Evolutionary conservation across 306 rosid species (phyloP).

Genomic region (Vicia sativa): DNA sequence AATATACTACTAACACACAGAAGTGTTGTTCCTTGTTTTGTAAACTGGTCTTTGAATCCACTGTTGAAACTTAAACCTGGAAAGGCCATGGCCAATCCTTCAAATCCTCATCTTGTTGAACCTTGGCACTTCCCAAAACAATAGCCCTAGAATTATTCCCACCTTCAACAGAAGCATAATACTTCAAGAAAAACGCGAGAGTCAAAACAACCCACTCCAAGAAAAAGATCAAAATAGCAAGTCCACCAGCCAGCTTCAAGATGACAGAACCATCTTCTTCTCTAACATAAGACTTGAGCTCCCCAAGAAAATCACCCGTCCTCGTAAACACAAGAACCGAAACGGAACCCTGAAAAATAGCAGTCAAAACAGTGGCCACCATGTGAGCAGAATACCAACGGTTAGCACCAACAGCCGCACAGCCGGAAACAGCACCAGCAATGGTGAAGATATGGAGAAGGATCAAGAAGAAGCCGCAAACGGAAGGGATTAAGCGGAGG

Average conservation of each 20-base stretch:
- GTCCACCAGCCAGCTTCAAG: constrained; percentile 77
- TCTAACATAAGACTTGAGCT: constrained; percentile 74
- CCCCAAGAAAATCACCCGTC: constrained; percentile 64
- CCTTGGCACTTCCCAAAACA: constrained; percentile 64
- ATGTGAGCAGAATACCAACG: constrained; percentile 82
- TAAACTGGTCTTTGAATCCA: neutral
- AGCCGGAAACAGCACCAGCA: constrained; percentile 71
- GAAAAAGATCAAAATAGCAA: constrained; percentile 70
- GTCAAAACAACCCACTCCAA: constrained; percentile 86
- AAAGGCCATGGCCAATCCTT: constrained; percentile 98
- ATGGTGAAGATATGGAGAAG: constrained; percentile 82
- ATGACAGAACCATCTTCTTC: constrained; percentile 78
- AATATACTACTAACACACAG: neutral
- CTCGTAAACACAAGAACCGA: constrained; percentile 71
- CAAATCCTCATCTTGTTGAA: constrained; percentile 75
- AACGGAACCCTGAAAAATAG: constrained; percentile 81
- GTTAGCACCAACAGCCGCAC: constrained; percentile 61
- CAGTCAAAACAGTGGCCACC: constrained; percentile 78
- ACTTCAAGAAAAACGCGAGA: constrained; percentile 79
- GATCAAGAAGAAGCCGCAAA: constrained; percentile 80
- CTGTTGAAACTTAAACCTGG: constrained; percentile 51
- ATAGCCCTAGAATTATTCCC: constrained; percentile 28
- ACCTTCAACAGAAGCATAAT: constrained; percentile 65
- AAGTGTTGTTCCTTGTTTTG: neutral
- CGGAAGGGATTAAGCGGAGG: constrained; percentile 77